These are phyloP conservation scores for Paramecium tetraurelia DNA, from an alignment of 73 alveolate genomes.

Conservation along the genomic window DNA sequence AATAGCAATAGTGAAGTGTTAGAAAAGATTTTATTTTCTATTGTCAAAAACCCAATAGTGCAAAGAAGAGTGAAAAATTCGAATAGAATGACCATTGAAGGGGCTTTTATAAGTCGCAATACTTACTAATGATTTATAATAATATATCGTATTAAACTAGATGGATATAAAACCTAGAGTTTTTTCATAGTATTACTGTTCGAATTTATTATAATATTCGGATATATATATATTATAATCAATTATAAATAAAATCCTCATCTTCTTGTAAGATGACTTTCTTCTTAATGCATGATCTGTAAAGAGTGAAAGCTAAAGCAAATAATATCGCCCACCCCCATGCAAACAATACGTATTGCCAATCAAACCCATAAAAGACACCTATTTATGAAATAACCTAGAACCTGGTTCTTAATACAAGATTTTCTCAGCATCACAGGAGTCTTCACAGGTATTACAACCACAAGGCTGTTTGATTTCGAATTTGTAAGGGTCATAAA, in stretches of 20 bases:
- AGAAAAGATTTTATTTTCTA: neutral
- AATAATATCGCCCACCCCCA: slow-evolving; percentile 39
- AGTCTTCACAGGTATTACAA: slow-evolving; percentile 61
- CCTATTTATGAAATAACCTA: neutral
- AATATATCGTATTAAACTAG: neutral
- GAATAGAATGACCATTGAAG: neutral
- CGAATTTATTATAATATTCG: neutral
- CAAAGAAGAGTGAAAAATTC: neutral
- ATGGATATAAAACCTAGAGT: neutral
- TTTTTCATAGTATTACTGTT: neutral
- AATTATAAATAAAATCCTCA: neutral
- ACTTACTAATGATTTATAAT: neutral
- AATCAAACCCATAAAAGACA: slow-evolving; percentile 55
- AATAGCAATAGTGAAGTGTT: neutral
- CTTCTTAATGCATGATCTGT: neutral
- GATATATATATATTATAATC: neutral
- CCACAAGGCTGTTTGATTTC: slow-evolving; percentile 49
- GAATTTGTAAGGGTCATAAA: neutral
- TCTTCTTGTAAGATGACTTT: neutral
- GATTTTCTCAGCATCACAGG: slow-evolving; percentile 49
- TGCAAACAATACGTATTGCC: slow-evolving; percentile 15
- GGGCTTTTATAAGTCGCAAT: neutral
- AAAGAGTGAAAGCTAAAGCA: slow-evolving; percentile 24
- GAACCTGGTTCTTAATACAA: neutral
- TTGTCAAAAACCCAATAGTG: neutral